Conservation (phyloP, 2,329 filamentous ascomycete genomes). For the Trichoderma sp. region DNA sequence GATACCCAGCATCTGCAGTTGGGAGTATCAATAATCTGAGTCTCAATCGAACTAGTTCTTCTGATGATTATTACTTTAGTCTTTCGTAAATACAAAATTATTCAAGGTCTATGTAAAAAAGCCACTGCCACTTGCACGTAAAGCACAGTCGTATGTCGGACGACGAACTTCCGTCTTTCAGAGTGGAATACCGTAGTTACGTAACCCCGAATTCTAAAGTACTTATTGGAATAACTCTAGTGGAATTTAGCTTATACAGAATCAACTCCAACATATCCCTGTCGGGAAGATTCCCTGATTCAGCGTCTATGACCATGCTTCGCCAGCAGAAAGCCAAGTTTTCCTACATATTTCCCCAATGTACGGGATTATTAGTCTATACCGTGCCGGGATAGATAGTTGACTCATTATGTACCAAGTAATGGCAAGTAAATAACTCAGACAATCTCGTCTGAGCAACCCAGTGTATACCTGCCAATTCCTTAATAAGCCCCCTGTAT, state of each 20-base stretch:
- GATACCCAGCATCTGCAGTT: neutral
- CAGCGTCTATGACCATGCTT: neutral
- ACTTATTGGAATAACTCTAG: neutral
- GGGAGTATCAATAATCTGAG: neutral
- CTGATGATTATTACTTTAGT: neutral
- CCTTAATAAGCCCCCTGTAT: neutral
- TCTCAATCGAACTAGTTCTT: too few species aligned
- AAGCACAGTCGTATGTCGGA: neutral
- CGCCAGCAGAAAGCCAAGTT: neutral
- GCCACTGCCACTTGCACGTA: neutral
- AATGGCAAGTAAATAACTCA: neutral
- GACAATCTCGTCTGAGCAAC: neutral
- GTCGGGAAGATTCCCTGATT: neutral
- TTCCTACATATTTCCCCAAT: neutral
- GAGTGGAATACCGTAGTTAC: neutral
- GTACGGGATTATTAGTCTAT: neutral
- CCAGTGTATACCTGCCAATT: neutral
- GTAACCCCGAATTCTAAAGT: neutral
- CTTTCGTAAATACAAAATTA: neutral
- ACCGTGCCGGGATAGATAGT: too few species aligned
- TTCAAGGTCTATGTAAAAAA: neutral
- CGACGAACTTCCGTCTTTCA: neutral
- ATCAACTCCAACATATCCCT: fast-evolving
- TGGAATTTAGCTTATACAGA: neutral
- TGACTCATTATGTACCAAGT: neutral